Conservation (phyloP, 768 basidiomycete genomes). For the Tremella yokohamensis region DNA sequence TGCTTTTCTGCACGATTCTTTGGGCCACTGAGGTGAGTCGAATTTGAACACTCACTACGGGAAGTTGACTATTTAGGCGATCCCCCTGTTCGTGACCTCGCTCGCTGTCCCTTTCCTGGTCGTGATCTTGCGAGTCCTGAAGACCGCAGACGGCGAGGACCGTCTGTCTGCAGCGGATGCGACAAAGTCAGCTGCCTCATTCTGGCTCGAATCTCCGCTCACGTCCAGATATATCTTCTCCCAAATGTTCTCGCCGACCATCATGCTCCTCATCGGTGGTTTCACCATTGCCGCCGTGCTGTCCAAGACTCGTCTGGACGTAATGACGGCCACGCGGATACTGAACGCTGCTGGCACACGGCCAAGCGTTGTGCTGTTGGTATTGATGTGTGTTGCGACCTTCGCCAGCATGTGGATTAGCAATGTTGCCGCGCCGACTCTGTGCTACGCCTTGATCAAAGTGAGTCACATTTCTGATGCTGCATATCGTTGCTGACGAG, state of each 20-base stretch:
- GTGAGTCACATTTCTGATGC: constrained; percentile 54
- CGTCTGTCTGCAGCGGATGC: constrained; percentile 65
- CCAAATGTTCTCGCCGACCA: constrained; percentile 93
- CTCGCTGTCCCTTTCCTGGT: constrained; percentile 81
- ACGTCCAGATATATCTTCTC: constrained; percentile 78
- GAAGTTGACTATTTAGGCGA: constrained; percentile 60
- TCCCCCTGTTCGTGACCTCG: constrained; percentile 96
- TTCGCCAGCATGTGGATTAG: constrained; percentile 99
- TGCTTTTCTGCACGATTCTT: constrained; percentile 82
- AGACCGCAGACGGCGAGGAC: constrained; percentile 58
- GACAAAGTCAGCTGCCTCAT: constrained; percentile 63
- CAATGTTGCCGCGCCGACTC: constrained; percentile 94
- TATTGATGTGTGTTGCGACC: constrained; percentile 93
- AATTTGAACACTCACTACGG: neutral
- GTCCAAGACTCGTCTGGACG: constrained; percentile 90
- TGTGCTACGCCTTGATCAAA: constrained; percentile 92
- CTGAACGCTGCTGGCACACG: constrained; percentile 83
- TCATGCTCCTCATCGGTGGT: constrained; percentile 96
- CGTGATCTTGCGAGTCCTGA: constrained; percentile 76
- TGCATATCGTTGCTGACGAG: neutral
- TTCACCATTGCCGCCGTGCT: constrained; percentile 96
- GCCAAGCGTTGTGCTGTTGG: constrained; percentile 79
- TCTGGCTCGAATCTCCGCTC: neutral
- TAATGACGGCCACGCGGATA: constrained; percentile 80
- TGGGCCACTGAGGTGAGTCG: constrained; percentile 89